Base-by-base conservation (phyloP, 805 yeast genomes). In the Sungouiella thailandica region DNA sequence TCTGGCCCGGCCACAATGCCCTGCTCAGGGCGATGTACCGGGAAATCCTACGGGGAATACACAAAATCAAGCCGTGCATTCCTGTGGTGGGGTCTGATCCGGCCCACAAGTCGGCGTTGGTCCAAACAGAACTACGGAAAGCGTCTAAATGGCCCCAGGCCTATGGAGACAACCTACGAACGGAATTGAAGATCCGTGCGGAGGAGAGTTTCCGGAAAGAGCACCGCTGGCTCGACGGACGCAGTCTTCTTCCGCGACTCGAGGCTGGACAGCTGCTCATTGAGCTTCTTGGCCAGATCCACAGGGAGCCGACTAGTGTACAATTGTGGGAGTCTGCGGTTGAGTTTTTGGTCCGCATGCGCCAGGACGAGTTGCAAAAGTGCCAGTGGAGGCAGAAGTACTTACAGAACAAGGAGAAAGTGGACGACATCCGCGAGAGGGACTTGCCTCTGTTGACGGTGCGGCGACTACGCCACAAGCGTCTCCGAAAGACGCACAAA, bases 371-470 rank as follows among this genome's bases (percentile, higher is more conserved):
- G 20, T 32, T 40, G 16, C 26, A 24, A 8, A 37, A 38, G 10
- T 50, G 43, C 22, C 25, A 40, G 19, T 52, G 61, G 58, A 32
- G 45, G 12, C 39, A 35, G 7, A 46, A 50, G 11, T 44, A 39
- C 27, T 32, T 39, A 20, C 30, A 34, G 4, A 35, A 46, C 30
- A 32, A 29, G 18, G 31, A 27, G 5, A 37, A 17, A 17, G 41
- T 36, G 17, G 43, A 46, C 22, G 35, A 27, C 18, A 34, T 35
- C 10, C 35, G 35, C 8, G 22, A 33, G n/a, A 41, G 35, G 23
- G 37, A 30, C 4, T 10, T 36, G 30, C 40, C 31, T 26, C 23
- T 44, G 4, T 36, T 41, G 7, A 27, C 28, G 11, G 37, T 31
- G 25, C 48, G 38, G 39, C 36, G 30, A 23, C 25, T 29, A 23